These are phyloP conservation scores for Piloderma croceum DNA, from an alignment of 768 basidiomycete genomes.

Conservation along the genomic window DNA sequence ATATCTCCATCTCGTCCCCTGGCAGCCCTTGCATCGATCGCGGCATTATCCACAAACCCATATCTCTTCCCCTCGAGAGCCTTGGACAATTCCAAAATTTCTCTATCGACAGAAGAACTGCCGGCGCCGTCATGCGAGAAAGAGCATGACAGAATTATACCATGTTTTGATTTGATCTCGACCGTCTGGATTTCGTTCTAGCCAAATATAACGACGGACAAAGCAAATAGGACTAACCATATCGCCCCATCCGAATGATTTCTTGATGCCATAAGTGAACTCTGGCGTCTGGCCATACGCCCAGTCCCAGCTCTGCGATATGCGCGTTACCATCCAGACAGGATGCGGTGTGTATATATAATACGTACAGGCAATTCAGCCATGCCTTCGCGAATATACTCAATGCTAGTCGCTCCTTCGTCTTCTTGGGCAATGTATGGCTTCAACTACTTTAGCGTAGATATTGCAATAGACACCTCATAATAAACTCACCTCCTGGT, in stretches of 20 bases:
- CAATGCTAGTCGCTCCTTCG: constrained; percentile 37
- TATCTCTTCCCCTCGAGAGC: constrained; percentile 29
- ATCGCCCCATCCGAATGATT: constrained; percentile 47
- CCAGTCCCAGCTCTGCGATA: constrained; percentile 86
- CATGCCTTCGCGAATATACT: constrained; percentile 65
- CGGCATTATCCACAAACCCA: constrained; percentile 20
- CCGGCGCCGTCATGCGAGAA: constrained; percentile 24
- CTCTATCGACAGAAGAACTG: too few species aligned
- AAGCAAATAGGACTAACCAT: constrained; percentile 30
- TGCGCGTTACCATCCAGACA: too few species aligned
- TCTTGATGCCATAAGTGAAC: constrained; percentile 60
- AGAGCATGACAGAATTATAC: constrained; percentile 49
- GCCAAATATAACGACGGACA: constrained; percentile 1
- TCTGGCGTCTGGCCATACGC: constrained; percentile 90
- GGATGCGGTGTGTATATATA: not conserved
- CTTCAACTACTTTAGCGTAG: constrained; percentile 23
- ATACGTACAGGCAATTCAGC: constrained; percentile 61
- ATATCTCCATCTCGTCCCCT: constrained; percentile 12
- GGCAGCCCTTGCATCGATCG: not conserved
- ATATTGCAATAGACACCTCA: not conserved
- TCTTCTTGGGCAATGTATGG: constrained; percentile 40
- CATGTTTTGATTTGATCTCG: constrained; percentile 58
- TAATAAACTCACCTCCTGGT: constrained; percentile 26
- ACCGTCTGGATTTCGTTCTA: constrained; percentile 31
- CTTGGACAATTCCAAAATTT: constrained; percentile 7